These are phyloP conservation scores for Tuber calosporum DNA, from an alignment of 495 filamentous ascomycete species.

Conservation along the genomic window DNA sequence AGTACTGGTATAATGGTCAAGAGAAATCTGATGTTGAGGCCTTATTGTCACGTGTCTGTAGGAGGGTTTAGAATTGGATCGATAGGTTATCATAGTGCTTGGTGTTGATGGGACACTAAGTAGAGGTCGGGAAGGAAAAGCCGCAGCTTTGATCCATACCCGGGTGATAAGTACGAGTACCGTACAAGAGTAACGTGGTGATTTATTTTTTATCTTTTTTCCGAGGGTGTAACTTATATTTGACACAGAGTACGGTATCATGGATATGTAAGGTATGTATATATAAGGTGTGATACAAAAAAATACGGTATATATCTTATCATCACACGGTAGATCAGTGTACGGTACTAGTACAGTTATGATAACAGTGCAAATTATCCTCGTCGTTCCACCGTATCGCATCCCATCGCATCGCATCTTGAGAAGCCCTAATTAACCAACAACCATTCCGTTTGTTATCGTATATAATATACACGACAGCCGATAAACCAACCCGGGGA, in stretches of 20 bases:
- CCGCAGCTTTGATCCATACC: neutral
- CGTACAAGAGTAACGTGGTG: no score
- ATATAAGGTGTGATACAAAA: no score
- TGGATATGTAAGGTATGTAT: neutral
- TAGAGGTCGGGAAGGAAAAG: neutral
- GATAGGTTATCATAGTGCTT: no score
- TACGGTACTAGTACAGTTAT: no score
- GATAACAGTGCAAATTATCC: no score
- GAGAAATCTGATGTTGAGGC: neutral
- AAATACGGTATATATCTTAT: no score
- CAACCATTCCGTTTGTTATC: no score
- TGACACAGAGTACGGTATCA: neutral
- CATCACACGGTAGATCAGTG: neutral
- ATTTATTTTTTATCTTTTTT: no score
- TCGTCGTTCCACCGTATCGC: neutral
- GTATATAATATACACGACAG: neutral
- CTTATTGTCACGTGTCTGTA: neutral
- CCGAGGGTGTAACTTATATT: slow-evolving; percentile 1
- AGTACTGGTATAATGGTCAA: neutral
- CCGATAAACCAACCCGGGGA: neutral
- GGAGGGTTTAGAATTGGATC: neutral
- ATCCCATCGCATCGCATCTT: neutral
- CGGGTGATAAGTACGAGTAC: no score
- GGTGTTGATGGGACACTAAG: neutral
- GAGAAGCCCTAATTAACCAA: no score